Base-by-base conservation (phyloP, 1,139 yeast species). In the Debaryomyces nepalensis region DNA sequence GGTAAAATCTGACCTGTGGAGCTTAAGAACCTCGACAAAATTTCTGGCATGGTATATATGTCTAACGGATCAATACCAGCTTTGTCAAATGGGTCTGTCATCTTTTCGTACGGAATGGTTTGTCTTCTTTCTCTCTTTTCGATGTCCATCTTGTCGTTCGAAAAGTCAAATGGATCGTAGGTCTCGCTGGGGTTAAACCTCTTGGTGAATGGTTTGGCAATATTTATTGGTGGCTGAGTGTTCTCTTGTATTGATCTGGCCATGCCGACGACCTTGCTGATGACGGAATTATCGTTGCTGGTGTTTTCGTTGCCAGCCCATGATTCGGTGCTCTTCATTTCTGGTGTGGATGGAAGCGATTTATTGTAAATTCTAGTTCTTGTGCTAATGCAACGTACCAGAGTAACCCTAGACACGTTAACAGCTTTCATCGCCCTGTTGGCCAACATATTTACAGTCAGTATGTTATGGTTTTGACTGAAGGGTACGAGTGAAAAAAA, bases 161-260 rank as follows among this genome's bases (percentile, higher is more conserved):
- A 80, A 50, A 85, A 84, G 63, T 85, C 91, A 65, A 84, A 85
- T 39, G 95, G 91, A 52, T 84, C 88, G 56, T 85, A 84, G 2
- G 76, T 71, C 2, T 73, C 66, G 24, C 77, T 77, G 4, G 60
- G 57, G 9, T 58, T 59, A 54, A 81, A 78, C 37, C 59, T 63
- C 48, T 66, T 73, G 26, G 72, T 63, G 51, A 75, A 70, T 22
- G 39, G 26, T 11, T 45, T 43, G 31, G 54, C 54, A 16, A 66
- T 55, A 19, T 54, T 50, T 15, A 63, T 48, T 7, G 70, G 67
- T 9, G 64, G 59, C 34, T 52, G 52, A 11, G 43, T 45, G n/a
- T 40, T 44, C 20, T 55, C 55, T 36, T 55, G 62, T 20, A 69
- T 54, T 20, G 55, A 52, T 44, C 61, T 60, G 37, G 74, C 64